Conservation (phyloP, 2,329 filamentous ascomycete genomes). For the Lasiodiplodia sp. region DNA sequence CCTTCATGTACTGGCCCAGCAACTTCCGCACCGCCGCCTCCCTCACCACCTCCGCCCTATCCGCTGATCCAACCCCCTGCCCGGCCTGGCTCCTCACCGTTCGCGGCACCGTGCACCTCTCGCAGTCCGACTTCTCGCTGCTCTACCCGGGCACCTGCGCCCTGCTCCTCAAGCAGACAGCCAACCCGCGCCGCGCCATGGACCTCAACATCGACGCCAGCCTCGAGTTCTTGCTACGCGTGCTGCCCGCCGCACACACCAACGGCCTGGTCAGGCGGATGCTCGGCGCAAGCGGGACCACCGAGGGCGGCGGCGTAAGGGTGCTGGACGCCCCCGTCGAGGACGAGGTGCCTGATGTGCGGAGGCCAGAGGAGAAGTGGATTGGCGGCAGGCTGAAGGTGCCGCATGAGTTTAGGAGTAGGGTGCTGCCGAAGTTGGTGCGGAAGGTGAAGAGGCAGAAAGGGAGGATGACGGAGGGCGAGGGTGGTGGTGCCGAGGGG, state of each 20-base stretch:
- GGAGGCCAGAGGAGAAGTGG: slow-evolving; percentile 65
- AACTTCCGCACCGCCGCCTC: slow-evolving; percentile 67
- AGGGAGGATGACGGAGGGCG: slow-evolving; percentile 37
- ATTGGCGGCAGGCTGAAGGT: slow-evolving; percentile 65
- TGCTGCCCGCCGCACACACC: slow-evolving; percentile 57
- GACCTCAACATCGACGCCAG: slow-evolving; percentile 69
- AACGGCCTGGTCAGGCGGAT: slow-evolving; percentile 39
- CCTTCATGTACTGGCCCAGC: slow-evolving; percentile 73
- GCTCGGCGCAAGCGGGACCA: background rate
- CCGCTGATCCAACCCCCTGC: slow-evolving; percentile 38
- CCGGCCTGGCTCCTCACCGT: slow-evolving; percentile 57
- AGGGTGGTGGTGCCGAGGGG: slow-evolving; percentile 37
- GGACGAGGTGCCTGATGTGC: slow-evolving; percentile 58
- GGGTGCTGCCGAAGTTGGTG: slow-evolving; percentile 56
- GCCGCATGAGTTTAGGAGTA: slow-evolving; percentile 62
- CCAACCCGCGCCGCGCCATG: slow-evolving; percentile 68
- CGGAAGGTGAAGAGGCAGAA: slow-evolving; percentile 47
- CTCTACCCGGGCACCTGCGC: slow-evolving; percentile 67
- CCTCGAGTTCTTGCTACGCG: slow-evolving; percentile 67
- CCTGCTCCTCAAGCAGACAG: slow-evolving; percentile 67
- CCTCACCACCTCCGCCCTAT: slow-evolving; percentile 62
- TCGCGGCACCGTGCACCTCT: slow-evolving; percentile 69
- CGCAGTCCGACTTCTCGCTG: slow-evolving; percentile 71
- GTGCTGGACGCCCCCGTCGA: slow-evolving; percentile 56
- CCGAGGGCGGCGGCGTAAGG: slow-evolving; percentile 43